Conservation (phyloP, 352 stramenopile genomes). For the Thalassiosira hispida region DNA sequence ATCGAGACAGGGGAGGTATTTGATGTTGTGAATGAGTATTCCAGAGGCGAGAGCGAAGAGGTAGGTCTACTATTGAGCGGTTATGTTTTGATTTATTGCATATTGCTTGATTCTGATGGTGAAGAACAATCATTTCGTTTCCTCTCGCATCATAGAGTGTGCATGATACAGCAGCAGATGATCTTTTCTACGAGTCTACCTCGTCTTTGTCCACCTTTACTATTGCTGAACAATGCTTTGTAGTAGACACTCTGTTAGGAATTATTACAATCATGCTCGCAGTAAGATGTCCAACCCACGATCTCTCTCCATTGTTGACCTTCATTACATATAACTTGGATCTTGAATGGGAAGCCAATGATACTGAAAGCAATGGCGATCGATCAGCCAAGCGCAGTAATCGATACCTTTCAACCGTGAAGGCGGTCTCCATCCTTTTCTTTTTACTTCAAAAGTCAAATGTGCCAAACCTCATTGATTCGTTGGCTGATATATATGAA, state of each 20-base stretch:
- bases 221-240: slow-evolving; percentile 54
- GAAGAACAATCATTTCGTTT: slow-evolving; percentile 14
- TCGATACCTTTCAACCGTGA: slow-evolving; percentile 44
- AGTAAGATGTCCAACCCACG: slow-evolving; percentile 37
- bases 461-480: slow-evolving; percentile 63
- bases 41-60: slow-evolving; percentile 26
- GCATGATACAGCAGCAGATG: slow-evolving; percentile 12
- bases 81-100: background rate
- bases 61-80: slow-evolving; percentile 9
- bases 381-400: slow-evolving; percentile 7
- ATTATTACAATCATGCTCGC: slow-evolving; percentile 74
- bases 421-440: slow-evolving; percentile 65
- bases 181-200: slow-evolving; percentile 11
- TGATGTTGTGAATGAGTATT: slow-evolving; percentile 64
- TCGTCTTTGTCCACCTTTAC: slow-evolving; percentile 26
- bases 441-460: slow-evolving; percentile 69
- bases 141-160: background rate
- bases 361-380: slow-evolving; percentile 26
- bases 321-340: slow-evolving; percentile 78
- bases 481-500: slow-evolving; percentile 65
- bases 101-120: slow-evolving; percentile 8
- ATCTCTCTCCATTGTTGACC: slow-evolving; percentile 67
- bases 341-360: slow-evolving; percentile 54
- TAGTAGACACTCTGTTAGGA: slow-evolving; percentile 70
- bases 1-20: slow-evolving; percentile 68